Evolutionary conservation across 768 basidiomycete species (phyloP).

Genomic region (Chalciporus chontae): DNA sequence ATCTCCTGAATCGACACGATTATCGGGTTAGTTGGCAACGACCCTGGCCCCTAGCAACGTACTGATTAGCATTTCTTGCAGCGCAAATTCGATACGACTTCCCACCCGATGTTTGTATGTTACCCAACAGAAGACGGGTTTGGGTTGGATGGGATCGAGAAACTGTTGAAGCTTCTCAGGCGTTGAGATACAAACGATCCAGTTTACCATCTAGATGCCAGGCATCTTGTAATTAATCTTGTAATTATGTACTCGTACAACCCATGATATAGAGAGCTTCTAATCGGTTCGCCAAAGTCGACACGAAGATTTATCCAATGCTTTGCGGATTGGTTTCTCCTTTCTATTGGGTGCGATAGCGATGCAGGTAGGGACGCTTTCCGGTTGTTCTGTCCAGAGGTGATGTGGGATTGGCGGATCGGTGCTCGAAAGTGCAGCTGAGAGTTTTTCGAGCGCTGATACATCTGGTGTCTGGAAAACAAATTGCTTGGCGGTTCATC

Average conservation of each 20-base stretch:
- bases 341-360: conserved; percentile 42
- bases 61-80: conserved; percentile 11
- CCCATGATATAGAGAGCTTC: background rate
- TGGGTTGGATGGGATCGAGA: conserved; percentile 43
- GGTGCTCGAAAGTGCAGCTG: conserved; percentile 21
- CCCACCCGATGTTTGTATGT: conserved; percentile 47
- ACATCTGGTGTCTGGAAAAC: conserved; percentile 31
- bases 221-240: background rate
- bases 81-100: conserved; percentile 45
- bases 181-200: background rate
- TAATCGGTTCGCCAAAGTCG: conserved; percentile 34
- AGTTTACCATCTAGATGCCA: background rate
- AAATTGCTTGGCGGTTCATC: too few relatives aligned
- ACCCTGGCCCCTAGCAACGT: background rate
- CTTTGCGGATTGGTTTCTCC: conserved; percentile 37
- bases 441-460: conserved; percentile 31
- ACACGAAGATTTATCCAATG: conserved; percentile 38
- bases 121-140: conserved; percentile 45
- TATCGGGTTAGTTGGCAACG: conserved; percentile 37
- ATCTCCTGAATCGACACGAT: conserved; percentile 40
- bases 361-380: conserved; percentile 39
- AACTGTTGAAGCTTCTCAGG: conserved; percentile 37
- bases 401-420: conserved; percentile 33
- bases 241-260: background rate
- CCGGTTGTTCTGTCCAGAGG: conserved; percentile 44